phyloP scores from a whole-genome alignment of 2,329 filamentous ascomycete species.

The Scolecobasidium constrictum region DNA sequence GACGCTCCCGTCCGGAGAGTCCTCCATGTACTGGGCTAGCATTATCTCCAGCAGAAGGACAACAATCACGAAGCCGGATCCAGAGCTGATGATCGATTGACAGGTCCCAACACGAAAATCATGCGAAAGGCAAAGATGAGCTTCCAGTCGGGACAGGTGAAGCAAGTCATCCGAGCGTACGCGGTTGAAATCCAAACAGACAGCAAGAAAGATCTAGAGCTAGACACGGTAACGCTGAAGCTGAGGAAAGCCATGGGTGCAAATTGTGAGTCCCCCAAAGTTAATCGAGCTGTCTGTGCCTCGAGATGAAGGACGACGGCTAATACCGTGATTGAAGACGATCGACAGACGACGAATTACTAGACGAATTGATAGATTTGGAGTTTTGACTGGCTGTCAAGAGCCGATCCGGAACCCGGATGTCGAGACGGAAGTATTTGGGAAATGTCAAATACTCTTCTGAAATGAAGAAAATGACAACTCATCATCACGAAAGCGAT shows the following conservation, averaged over 20 bases:
- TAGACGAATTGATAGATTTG: too few species aligned
- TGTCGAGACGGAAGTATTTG: too few species aligned
- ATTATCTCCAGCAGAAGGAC: too few species aligned
- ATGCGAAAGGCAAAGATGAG: slow-evolving; percentile 61
- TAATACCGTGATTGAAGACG: not conserved
- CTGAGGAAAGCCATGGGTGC: slow-evolving; percentile 57
- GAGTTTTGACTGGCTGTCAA: too few species aligned
- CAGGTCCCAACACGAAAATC: slow-evolving; percentile 42
- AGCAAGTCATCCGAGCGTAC: slow-evolving; percentile 52
- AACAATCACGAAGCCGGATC: too few species aligned
- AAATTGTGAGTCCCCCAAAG: slow-evolving; percentile 53
- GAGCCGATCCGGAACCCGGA: too few species aligned
- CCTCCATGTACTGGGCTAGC: too few species aligned
- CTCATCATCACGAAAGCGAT: too few species aligned
- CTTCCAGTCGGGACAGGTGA: slow-evolving; percentile 56
- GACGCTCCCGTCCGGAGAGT: too few species aligned
- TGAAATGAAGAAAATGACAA: too few species aligned
- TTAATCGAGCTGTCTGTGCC: too few species aligned
- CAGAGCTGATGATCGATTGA: not conserved
- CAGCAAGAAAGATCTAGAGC: slow-evolving; percentile 49
- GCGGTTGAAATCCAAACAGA: slow-evolving; percentile 53
- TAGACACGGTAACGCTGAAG: slow-evolving; percentile 48
- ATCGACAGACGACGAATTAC: not conserved
- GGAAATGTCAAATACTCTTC: too few species aligned
- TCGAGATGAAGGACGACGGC: not conserved